Evolutionary conservation across 2,329 filamentous ascomycete genomes (phyloP).

Genomic region (Penicillium sp.): DNA sequence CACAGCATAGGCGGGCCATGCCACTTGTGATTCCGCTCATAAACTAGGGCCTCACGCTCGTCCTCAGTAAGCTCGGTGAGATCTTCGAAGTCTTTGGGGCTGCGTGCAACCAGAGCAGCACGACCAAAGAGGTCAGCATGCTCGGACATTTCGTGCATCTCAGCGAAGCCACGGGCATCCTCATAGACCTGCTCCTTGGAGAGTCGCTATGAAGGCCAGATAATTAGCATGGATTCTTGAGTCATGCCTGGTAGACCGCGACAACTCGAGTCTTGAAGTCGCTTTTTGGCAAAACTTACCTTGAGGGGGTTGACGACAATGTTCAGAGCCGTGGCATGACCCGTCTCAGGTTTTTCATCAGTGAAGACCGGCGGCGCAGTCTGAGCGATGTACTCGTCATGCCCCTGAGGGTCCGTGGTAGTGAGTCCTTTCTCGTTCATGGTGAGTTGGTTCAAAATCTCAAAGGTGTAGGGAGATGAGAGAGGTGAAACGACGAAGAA

Average conservation of each 20-base stretch:
- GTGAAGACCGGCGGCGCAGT: background rate
- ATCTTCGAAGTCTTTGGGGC: constrained; percentile 22
- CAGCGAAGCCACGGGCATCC: constrained; percentile 35
- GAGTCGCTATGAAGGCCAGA: constrained; percentile 26
- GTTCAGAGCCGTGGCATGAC: constrained; percentile 48
- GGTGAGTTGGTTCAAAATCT: background rate
- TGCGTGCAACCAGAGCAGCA: constrained; percentile 40
- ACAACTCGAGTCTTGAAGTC: background rate
- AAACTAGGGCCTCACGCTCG: constrained; percentile 45
- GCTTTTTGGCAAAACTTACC: constrained; percentile 30
- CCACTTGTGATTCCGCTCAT: constrained; percentile 52
- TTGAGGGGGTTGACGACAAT: constrained; percentile 51
- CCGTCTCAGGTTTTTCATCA: constrained; percentile 27
- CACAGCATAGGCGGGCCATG: constrained; percentile 49
- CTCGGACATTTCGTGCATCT: constrained; percentile 37
- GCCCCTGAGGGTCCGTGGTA: constrained; percentile 4
- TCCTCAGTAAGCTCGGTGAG: constrained; percentile 42
- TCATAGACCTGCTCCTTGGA: constrained; percentile 33
- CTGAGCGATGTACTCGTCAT: constrained; percentile 11
- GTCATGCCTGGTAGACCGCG: too few relatives aligned
- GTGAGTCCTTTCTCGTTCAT: constrained; percentile 13
- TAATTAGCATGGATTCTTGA: background rate
- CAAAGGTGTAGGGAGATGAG: background rate
- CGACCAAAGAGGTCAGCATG: constrained; percentile 39
- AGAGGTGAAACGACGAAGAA: background rate